Conservation (phyloP, 768 basidiomycete species). For the Leucocoprinus sp. region DNA sequence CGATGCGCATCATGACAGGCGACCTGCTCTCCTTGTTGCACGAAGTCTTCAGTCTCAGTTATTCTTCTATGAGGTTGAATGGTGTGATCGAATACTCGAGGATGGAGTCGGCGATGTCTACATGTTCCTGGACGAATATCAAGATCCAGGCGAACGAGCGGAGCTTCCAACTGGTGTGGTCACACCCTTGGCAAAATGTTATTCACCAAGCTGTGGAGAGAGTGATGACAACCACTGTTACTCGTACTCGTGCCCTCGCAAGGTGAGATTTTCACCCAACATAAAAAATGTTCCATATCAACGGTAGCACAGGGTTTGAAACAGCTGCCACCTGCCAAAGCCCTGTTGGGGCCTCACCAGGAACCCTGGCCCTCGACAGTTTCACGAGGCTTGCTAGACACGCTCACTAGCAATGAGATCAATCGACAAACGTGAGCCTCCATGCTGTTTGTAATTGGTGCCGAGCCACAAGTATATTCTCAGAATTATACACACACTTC, state of each 20-base stretch:
- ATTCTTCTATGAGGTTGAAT: slow-evolving; percentile 97
- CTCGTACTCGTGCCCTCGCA: slow-evolving; percentile 70
- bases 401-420: slow-evolving; percentile 67
- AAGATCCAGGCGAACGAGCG: slow-evolving; percentile 54
- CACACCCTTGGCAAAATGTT: slow-evolving; percentile 83
- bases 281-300: not conserved
- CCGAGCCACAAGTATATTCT: not conserved
- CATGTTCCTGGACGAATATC: slow-evolving; percentile 85
- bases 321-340: slow-evolving; percentile 17
- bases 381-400: slow-evolving; percentile 28
- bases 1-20: slow-evolving; percentile 61
- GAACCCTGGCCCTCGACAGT: slow-evolving; percentile 42
- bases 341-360: slow-evolving; percentile 38
- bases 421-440: slow-evolving; percentile 63
- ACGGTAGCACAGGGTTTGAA: slow-evolving; percentile 17
- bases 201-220: slow-evolving; percentile 76
- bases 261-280: slow-evolving; percentile 28
- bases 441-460: slow-evolving; percentile 1
- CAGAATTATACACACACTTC: slow-evolving; percentile 81
- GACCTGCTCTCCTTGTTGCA: slow-evolving; percentile 79
- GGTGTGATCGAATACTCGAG: slow-evolving; percentile 76
- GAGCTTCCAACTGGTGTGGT: slow-evolving; percentile 82
- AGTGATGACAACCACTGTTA: slow-evolving; percentile 60
- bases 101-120: slow-evolving; percentile 94
- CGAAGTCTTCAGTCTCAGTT: slow-evolving; percentile 85